Percentiles rank a stretch among this genome's conserved stretches.
Evolutionary conservation across 1,284 basidiomycete species (phyloP).

Genomic region (Puccinia novopanici): DNA sequence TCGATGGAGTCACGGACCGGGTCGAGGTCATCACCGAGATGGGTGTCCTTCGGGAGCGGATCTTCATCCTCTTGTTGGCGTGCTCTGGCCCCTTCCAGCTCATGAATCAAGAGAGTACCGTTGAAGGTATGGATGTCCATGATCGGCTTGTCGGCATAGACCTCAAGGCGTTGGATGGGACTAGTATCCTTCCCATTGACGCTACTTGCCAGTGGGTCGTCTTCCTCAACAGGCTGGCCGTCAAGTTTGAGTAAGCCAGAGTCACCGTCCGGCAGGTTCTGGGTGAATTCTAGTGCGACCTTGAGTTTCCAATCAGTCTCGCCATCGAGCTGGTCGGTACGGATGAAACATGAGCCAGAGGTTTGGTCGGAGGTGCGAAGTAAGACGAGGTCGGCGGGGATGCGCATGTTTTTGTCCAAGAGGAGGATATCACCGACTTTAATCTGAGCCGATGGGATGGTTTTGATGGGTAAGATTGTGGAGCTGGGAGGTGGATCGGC

Average conservation of each 20-base stretch:
- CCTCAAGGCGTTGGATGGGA: conserved; percentile 52
- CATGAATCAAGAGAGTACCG: conserved; percentile 82
- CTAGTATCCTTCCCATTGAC: not conserved
- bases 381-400: conserved; percentile 91
- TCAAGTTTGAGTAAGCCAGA: conserved; percentile 71
- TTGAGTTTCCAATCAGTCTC: conserved; percentile 99
- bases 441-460: conserved; percentile 82
- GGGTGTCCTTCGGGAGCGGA: conserved; percentile 50
- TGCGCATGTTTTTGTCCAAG: conserved; percentile 94
- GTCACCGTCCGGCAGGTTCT: conserved; percentile 69
- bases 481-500: conserved; percentile 47
- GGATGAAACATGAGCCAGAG: conserved; percentile 91
- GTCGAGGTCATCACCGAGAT: conserved; percentile 36
- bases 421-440: conserved; percentile 88
- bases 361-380: conserved; percentile 76
- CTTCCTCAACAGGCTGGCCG: conserved; percentile 73
- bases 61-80: conserved; percentile 60
- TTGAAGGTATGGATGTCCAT: conserved; percentile 97
- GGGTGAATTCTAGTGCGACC: conserved; percentile 80
- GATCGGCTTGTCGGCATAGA: conserved; percentile 81
- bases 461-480: conserved; percentile 52
- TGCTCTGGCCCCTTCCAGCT: conserved; percentile 55
- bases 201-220: conserved; percentile 60
- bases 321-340: conserved; percentile 96
- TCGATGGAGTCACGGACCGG: conserved; percentile 49